Evolutionary conservation across 1,284 basidiomycete species (phyloP), one percentile per base, ranked within the genome.

Genomic region (Heterobasidion parviporum): DNA sequence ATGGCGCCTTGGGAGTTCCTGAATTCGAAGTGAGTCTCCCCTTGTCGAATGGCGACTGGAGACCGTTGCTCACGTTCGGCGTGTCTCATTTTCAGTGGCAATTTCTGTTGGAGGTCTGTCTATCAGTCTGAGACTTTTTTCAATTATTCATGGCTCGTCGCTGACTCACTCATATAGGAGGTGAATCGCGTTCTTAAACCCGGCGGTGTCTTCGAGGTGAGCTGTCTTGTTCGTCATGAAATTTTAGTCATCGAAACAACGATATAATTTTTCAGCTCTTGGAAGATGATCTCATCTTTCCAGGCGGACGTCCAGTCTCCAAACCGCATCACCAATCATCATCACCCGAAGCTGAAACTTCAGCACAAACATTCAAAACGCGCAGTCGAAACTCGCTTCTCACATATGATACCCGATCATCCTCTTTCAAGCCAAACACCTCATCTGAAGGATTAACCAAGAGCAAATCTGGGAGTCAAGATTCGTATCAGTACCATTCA

Each of bases 241-340:
- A 4, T 10, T n/a, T 12, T n/a, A 10, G 48, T 36, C 48, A 46
- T 50, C 34, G 8, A 50, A 43, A 9, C 44, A 56, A 55, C 61
- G 44, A 59, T 59, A 14, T 35, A 51, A 32, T 52, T 41, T 16
- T 49, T 6, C 38, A 88, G 85, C 72, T 87, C 7, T 76, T 87
- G 41, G 87, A 88, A 66, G 86, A 88, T 60, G 85, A 87, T 62
- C 73, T 83, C 14, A 75, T 87, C 48, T 89, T 89, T 62, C 87
- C 87, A 4, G 81, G 75, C 59, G 70, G 68, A 36, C 64, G 66
- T 14, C 67, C 66, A 49, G 66, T n/a, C 38, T 41, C 38, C 38
- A 12, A 41, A 59, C 10, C 43, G 26, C 26, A 26, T 26, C 26
- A 10, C 18, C 46, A 14, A 48, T 8, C 18, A 0, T 48, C 46